phyloP scores from a whole-genome alignment of 306 rosid genomes.

The Argentina anserina region DNA sequence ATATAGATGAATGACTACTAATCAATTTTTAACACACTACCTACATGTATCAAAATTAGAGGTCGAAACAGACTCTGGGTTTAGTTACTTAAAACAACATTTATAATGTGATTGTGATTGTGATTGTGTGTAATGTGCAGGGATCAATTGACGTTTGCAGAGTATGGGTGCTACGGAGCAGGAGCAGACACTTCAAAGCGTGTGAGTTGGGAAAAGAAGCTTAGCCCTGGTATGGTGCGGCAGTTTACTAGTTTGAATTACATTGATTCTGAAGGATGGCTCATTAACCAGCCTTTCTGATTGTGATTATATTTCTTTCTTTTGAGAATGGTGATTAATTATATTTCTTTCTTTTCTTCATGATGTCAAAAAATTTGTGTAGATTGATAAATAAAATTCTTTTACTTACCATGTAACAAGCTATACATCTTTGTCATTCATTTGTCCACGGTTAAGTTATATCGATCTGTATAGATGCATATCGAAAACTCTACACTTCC shows the following conservation, averaged over 20 bases:
- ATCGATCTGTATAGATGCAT: too few relatives aligned
- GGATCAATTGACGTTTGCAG: constrained; percentile 41
- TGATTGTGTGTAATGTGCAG: constrained; percentile 23
- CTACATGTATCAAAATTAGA: not conserved
- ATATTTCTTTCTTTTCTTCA: not conserved
- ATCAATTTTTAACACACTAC: too few relatives aligned
- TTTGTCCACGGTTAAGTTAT: too few relatives aligned
- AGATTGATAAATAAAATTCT: not conserved
- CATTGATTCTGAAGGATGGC: constrained; percentile 57
- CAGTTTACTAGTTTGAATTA: constrained; percentile 29
- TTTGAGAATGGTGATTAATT: too few relatives aligned
- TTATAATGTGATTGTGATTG: not conserved
- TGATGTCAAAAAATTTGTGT: not conserved
- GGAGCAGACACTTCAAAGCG: constrained; percentile 42
- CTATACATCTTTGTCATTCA: too few relatives aligned
- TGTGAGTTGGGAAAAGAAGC: constrained; percentile 55
- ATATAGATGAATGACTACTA: too few relatives aligned
- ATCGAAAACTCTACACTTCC: too few relatives aligned
- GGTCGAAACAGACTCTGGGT: not conserved
- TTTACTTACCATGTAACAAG: not conserved
- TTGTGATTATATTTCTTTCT: too few relatives aligned
- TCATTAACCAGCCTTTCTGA: constrained; percentile 32
- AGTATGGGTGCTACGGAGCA: constrained; percentile 48
- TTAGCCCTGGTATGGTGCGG: constrained; percentile 17
- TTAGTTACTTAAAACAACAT: not conserved